Conservation (phyloP, 352 stramenopile genomes). For the Salisapilia sapeloensis region DNA sequence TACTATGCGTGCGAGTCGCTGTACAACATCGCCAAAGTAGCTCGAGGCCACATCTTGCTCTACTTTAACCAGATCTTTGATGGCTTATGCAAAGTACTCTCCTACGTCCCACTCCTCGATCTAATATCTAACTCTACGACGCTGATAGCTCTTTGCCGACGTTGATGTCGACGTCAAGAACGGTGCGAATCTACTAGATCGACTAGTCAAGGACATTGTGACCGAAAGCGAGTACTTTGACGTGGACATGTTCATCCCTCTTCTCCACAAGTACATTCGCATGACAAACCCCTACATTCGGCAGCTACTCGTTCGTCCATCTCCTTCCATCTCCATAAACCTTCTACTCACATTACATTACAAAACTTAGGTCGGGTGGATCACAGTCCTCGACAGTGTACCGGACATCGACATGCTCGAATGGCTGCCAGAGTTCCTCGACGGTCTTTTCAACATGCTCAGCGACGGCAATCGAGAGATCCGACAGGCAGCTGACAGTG, state of each 20-base stretch:
- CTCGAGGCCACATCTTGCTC: slow-evolving; percentile 85
- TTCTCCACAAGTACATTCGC: slow-evolving; percentile 98
- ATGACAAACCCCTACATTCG: slow-evolving; percentile 99
- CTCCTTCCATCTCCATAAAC: background rate
- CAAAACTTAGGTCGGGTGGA: slow-evolving; percentile 80
- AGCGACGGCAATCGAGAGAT: slow-evolving; percentile 98
- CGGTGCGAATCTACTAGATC: slow-evolving; percentile 75
- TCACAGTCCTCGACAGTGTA: slow-evolving; percentile 96
- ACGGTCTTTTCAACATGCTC: slow-evolving; percentile 99
- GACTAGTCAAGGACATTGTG: slow-evolving; percentile 98
- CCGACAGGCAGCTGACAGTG: slow-evolving; percentile 88
- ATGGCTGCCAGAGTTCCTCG: slow-evolving; percentile 94
- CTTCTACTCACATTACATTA: background rate
- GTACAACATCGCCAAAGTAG: slow-evolving; percentile 99
- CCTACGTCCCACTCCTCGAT: background rate
- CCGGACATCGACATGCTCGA: slow-evolving; percentile 99
- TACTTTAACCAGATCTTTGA: slow-evolving; percentile 99
- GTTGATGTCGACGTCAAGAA: slow-evolving; percentile 99
- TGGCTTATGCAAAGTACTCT: slow-evolving; percentile 60
- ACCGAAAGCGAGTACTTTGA: slow-evolving; percentile 97
- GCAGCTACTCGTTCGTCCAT: slow-evolving; percentile 83
- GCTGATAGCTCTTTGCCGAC: slow-evolving; percentile 93
- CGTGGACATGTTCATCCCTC: slow-evolving; percentile 96
- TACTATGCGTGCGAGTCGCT: slow-evolving; percentile 99
- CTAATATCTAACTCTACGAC: background rate